Percentiles rank a stretch among this genome's conserved stretches.
Conservation (phyloP, 257 asterid species). For the Salvia miltiorrhiza region DNA sequence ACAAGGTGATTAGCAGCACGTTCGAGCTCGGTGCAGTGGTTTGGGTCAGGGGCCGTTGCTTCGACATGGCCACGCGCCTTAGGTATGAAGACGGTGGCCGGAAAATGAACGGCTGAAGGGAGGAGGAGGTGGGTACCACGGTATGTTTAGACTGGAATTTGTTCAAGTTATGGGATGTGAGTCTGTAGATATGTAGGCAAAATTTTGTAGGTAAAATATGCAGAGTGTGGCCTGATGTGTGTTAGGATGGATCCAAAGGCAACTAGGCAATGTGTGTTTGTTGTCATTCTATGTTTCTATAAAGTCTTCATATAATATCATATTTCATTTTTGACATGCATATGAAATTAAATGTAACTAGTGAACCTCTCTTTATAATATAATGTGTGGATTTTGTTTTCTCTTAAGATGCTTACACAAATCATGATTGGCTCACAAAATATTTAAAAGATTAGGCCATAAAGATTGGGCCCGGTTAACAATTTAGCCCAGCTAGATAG, state of each 20-base stretch:
- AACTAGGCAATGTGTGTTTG: neutral
- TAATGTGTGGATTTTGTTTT: neutral
- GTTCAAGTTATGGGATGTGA: neutral
- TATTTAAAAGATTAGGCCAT: too few species aligned
- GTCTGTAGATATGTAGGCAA: neutral
- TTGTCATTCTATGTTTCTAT: neutral
- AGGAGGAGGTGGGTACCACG: neutral
- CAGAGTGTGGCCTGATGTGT: neutral
- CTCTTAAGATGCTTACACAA: neutral
- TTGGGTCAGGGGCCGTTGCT: conserved; percentile 74
- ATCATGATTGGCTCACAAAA: neutral
- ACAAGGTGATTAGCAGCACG: conserved; percentile 28
- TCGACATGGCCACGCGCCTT: conserved; percentile 48
- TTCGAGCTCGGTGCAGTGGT: conserved; percentile 42
- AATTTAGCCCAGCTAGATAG: too few species aligned
- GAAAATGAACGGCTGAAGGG: neutral
- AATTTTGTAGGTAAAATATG: conserved; percentile 14
- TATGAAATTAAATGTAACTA: neutral
- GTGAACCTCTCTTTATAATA: neutral
- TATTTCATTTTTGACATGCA: neutral
- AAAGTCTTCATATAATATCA: too few species aligned
- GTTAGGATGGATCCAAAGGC: neutral
- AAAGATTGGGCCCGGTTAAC: too few species aligned
- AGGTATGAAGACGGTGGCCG: conserved; percentile 62
- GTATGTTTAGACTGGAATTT: neutral